These are phyloP conservation scores for Dryas alaskensis DNA, from an alignment of 306 rosid species.

Conservation along the genomic window DNA sequence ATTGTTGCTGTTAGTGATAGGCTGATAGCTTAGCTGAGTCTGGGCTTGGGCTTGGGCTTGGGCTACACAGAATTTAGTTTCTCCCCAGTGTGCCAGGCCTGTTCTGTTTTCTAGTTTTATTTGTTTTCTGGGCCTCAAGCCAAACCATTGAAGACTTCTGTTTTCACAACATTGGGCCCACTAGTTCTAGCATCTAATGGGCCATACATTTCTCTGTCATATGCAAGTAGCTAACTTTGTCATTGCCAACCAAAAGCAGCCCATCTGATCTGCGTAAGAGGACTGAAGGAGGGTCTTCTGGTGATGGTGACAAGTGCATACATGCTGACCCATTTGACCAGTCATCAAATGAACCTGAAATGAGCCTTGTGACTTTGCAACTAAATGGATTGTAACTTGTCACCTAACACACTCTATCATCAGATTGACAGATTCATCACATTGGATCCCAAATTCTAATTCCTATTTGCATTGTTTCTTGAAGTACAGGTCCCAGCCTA, in stretches of 20 bases:
- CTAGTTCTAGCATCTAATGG: background rate
- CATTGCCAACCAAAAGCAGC: conserved; percentile 5
- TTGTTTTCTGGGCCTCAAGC: background rate
- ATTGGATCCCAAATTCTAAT: conserved; percentile 7
- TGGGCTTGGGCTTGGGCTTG: background rate
- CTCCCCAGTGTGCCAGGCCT: background rate
- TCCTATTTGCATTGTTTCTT: background rate
- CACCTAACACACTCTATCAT: conserved; percentile 16
- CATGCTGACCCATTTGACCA: background rate
- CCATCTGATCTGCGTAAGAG: no score
- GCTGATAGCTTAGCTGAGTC: background rate
- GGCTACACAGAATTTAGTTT: background rate
- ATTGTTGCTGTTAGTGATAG: no score
- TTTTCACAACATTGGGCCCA: no score
- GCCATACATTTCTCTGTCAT: background rate
- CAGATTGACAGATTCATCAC: no score
- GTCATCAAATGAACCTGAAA: background rate
- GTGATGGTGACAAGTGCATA: conserved; percentile 11
- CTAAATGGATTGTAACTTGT: conserved; percentile 12
- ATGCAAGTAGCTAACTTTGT: background rate
- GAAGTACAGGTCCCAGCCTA: background rate
- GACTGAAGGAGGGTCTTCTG: background rate
- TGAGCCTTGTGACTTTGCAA: background rate
- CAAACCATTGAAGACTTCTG: no score
- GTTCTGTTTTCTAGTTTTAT: background rate